A percentile compares a stretch with the other conserved stretches of the same genome.
These are phyloP conservation scores for Trematosphaeria pertusa DNA, from an alignment of 2,329 filamentous ascomycete species.

Conservation along the genomic window DNA sequence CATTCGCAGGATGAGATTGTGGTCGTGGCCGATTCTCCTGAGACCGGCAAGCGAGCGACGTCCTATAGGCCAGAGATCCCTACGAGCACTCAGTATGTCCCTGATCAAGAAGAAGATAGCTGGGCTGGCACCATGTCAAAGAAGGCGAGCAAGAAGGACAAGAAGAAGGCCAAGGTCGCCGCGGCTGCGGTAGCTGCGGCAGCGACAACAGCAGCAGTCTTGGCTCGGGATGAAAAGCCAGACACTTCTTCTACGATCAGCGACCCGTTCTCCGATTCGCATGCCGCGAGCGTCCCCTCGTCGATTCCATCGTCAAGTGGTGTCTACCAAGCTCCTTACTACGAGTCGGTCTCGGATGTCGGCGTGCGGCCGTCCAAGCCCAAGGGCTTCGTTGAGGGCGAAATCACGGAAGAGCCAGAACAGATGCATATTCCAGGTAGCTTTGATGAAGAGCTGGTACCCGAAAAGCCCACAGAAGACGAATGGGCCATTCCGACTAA, in stretches of 20 bases:
- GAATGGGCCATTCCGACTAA: slow-evolving; percentile 20
- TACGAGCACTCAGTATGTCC: slow-evolving; percentile 38
- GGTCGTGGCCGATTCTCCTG: slow-evolving; percentile 46
- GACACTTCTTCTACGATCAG: slow-evolving; percentile 30
- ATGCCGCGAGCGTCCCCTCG: slow-evolving; percentile 24
- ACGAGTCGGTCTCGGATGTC: slow-evolving; percentile 52
- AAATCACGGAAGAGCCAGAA: slow-evolving; percentile 61
- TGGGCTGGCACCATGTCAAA: slow-evolving; percentile 31
- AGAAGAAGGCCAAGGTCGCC: slow-evolving; percentile 36
- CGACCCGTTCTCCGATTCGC: slow-evolving; percentile 37
- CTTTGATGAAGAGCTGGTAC: slow-evolving; percentile 56
- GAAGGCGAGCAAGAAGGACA: slow-evolving; percentile 41
- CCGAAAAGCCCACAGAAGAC: slow-evolving; percentile 36
- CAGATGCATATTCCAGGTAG: slow-evolving; percentile 68
- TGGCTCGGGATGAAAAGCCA: slow-evolving; percentile 24
- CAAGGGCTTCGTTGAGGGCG: slow-evolving; percentile 45
- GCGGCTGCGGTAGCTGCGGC: slow-evolving; percentile 21
- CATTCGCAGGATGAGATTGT: slow-evolving; percentile 47
- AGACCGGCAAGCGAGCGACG: slow-evolving; percentile 35
- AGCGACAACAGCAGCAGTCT: slow-evolving; percentile 24
- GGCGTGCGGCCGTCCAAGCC: slow-evolving; percentile 36
- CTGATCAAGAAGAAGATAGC: slow-evolving; percentile 34
- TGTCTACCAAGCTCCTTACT: slow-evolving; percentile 49
- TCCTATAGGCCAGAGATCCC: slow-evolving; percentile 42
- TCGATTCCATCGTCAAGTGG: slow-evolving; percentile 28